Conservation (phyloP, 495 filamentous ascomycete species). For the Penicillium taxi region DNA sequence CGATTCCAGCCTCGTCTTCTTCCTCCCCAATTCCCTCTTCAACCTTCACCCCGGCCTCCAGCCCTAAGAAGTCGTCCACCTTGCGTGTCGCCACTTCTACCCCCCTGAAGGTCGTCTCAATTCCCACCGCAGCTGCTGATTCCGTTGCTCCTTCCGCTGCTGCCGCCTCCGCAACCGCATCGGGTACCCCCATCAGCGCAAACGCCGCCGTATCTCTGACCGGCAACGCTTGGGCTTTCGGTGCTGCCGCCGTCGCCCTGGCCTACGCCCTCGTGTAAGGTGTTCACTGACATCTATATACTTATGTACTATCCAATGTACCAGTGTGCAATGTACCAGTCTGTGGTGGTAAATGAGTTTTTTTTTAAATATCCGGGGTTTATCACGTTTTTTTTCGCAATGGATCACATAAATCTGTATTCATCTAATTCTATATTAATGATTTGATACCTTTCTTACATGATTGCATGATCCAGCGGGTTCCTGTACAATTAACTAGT, state of each 20-base stretch:
- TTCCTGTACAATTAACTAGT: no score
- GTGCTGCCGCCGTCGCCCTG: constrained; percentile 24
- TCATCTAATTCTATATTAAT: no score
- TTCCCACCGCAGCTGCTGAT: constrained; percentile 5
- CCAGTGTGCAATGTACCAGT: no score
- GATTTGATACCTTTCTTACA: no score
- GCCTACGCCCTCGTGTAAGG: constrained; percentile 25
- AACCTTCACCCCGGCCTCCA: constrained; percentile 7
- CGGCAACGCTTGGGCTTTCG: constrained; percentile 22
- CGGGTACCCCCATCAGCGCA: constrained; percentile 9
- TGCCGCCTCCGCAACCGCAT: constrained; percentile 6
- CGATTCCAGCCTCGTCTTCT: constrained; percentile 3
- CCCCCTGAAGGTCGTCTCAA: constrained; percentile 11
- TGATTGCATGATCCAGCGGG: no score
- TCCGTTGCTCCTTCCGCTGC: constrained; percentile 6
- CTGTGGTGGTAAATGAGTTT: no score
- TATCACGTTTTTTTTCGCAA: no score
- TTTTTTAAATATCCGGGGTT: no score
- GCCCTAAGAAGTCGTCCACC: constrained; percentile 8
- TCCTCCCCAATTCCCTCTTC: constrained; percentile 4
- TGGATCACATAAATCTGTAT: no score
- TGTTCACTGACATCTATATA: no score
- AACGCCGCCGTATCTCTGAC: constrained; percentile 17
- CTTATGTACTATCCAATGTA: no score
- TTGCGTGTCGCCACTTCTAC: constrained; percentile 15